Conservation (phyloP, 805 yeast species). For the Saccharomycopsis sp. region DNA sequence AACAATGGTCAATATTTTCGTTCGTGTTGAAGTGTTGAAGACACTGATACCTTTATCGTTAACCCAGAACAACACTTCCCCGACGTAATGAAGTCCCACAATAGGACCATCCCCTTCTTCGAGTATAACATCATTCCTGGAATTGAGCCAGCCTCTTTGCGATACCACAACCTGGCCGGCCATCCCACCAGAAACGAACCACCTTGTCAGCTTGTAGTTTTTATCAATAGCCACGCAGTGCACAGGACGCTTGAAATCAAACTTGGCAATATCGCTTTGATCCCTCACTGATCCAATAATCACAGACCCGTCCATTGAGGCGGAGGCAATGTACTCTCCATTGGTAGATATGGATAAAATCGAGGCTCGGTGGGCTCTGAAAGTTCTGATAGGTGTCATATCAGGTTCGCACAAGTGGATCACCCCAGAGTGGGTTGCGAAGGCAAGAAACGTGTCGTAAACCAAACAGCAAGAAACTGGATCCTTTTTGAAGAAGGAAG, state of each 20-base stretch:
- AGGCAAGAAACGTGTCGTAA: conserved; percentile 52
- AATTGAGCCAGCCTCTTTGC: conserved; percentile 80
- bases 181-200: conserved; percentile 83
- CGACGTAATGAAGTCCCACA: conserved; percentile 53
- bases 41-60: conserved; percentile 72
- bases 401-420: conserved; percentile 58
- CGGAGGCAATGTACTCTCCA: conserved; percentile 71
- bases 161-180: conserved; percentile 73
- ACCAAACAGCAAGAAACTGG: conserved; percentile 66
- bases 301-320: conserved; percentile 90
- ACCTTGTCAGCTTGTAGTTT: conserved; percentile 49
- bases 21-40: conserved; percentile 46
- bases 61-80: conserved; percentile 71
- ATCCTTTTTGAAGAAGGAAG: conserved; percentile 62
- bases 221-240: conserved; percentile 79
- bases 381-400: conserved; percentile 54
- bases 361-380: conserved; percentile 81
- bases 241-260: conserved; percentile 79
- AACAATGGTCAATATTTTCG: conserved; percentile 41
- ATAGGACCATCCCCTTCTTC: conserved; percentile 62
- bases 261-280: conserved; percentile 56
- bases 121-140: conserved; percentile 57
- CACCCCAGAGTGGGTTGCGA: conserved; percentile 87
- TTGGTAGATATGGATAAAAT: conserved; percentile 65
- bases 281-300: conserved; percentile 65